Percentiles rank a stretch among this genome's conserved stretches.
These are phyloP conservation scores for Exophiala spinifera DNA, from an alignment of 2,329 filamentous ascomycete genomes.

Conservation along the genomic window DNA sequence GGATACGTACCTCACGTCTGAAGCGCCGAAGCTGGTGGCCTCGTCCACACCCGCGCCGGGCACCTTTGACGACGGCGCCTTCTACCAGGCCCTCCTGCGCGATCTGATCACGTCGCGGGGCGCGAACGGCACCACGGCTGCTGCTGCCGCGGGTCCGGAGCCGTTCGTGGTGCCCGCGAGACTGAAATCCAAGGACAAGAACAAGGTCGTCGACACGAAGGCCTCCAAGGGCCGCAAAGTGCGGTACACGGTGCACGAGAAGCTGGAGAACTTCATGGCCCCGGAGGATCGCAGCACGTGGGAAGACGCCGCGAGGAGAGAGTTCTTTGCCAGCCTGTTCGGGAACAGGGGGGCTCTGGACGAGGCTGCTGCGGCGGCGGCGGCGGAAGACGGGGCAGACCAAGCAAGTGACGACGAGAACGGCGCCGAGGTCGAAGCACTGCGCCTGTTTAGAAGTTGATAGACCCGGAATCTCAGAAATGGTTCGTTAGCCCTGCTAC, in stretches of 20 bases:
- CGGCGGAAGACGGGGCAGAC: conserved; percentile 53
- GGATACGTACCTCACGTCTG: conserved; percentile 44
- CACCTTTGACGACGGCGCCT: conserved; percentile 90
- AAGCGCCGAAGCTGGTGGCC: conserved; percentile 33
- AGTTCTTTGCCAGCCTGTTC: conserved; percentile 71
- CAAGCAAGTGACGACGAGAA: conserved; percentile 34
- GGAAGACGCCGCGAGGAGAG: conserved; percentile 75
- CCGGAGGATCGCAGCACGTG: conserved; percentile 70
- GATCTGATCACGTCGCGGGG: conserved; percentile 84
- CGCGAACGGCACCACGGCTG: conserved; percentile 38
- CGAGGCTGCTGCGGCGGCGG: too few relatives aligned
- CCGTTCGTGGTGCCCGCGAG: conserved; percentile 35
- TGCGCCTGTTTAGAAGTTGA: conserved; percentile 34
- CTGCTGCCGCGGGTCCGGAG: conserved; percentile 45
- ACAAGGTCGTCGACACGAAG: conserved; percentile 86
- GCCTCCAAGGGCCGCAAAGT: conserved; percentile 94
- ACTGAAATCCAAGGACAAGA: conserved; percentile 43
- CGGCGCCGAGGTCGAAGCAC: conserved; percentile 32
- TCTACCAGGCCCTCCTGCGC: conserved; percentile 90
- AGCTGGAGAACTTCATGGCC: conserved; percentile 97
- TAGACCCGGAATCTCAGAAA: background rate
- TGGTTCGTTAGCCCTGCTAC: too few relatives aligned
- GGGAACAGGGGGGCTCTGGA: conserved; percentile 66
- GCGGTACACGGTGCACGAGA: conserved; percentile 92
- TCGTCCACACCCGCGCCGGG: conserved; percentile 42